Conservation (phyloP, 2,329 filamentous ascomycete genomes). For the Fusarium piperis region DNA sequence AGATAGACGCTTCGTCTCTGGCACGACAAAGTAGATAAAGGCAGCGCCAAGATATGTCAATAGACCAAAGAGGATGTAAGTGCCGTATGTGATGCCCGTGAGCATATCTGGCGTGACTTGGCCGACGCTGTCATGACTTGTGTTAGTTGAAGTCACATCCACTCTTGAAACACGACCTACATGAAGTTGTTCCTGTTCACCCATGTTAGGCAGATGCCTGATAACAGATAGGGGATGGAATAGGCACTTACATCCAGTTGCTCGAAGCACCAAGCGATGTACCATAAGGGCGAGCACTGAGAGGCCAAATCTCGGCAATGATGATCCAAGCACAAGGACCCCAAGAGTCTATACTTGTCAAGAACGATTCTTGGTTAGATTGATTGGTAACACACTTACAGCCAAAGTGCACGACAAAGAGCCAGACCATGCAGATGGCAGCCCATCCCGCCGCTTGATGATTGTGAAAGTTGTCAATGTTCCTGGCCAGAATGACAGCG, state of each 20-base stretch:
- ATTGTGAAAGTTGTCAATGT: slow-evolving; percentile 65
- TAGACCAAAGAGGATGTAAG: slow-evolving; percentile 76
- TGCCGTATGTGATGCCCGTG: slow-evolving; percentile 71
- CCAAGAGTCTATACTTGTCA: slow-evolving; percentile 63
- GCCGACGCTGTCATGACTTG: slow-evolving; percentile 56
- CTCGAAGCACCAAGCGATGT: slow-evolving; percentile 73
- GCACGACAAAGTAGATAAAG: slow-evolving; percentile 71
- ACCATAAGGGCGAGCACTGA: slow-evolving; percentile 75
- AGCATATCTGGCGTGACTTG: slow-evolving; percentile 78
- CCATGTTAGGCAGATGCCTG: slow-evolving; percentile 1
- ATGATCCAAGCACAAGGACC: slow-evolving; percentile 80
- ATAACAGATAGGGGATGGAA: rapidly evolving
- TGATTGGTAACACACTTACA: slow-evolving; percentile 44
- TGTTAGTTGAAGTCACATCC: not conserved
- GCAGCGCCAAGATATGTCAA: slow-evolving; percentile 70
- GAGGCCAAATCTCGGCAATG: slow-evolving; percentile 78
- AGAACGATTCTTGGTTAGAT: not conserved
- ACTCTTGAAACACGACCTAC: not conserved
- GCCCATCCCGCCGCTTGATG: slow-evolving; percentile 76
- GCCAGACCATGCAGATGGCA: slow-evolving; percentile 73
- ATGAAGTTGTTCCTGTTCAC: slow-evolving; percentile 63
- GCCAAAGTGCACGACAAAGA: slow-evolving; percentile 79
- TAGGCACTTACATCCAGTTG: slow-evolving; percentile 62
- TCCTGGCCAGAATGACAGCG: slow-evolving; percentile 72
- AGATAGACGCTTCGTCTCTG: slow-evolving; percentile 71